A percentile compares a stretch with the other conserved stretches of the same genome.
Evolutionary conservation across 805 yeast genomes (phyloP).

Genomic region (Myxozyma lipomycoides): DNA sequence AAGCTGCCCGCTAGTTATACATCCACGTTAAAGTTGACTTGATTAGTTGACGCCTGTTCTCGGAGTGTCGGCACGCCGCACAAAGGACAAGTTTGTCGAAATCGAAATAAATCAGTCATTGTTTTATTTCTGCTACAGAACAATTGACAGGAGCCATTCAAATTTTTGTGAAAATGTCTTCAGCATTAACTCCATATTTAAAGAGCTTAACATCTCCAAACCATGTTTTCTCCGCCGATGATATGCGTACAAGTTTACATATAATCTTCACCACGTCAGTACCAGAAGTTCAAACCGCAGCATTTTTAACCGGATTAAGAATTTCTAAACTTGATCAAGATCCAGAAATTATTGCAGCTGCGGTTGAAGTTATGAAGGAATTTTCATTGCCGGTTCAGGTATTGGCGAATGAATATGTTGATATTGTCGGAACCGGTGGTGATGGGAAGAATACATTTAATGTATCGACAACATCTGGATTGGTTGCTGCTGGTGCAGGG

Average conservation of each 20-base stretch:
- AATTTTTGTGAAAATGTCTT: too few species aligned
- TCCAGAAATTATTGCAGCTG: constrained; percentile 78
- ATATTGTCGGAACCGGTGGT: constrained; percentile 98
- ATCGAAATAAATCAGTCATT: too few species aligned
- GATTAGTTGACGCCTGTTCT: too few species aligned
- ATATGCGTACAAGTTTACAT: constrained; percentile 59
- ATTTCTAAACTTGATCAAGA: constrained; percentile 72
- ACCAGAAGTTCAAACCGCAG: constrained; percentile 64
- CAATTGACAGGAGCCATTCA: too few species aligned
- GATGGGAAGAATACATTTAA: constrained; percentile 97
- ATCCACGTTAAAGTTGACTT: too few species aligned
- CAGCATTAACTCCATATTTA: constrained; percentile 51
- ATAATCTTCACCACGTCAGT: constrained; percentile 58
- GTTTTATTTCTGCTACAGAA: too few species aligned
- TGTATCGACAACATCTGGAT: constrained; percentile 91
- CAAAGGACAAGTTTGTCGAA: too few species aligned
- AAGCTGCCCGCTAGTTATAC: too few species aligned
- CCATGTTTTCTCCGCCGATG: constrained; percentile 58
- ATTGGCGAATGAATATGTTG: constrained; percentile 52
- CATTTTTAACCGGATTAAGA: constrained; percentile 76
- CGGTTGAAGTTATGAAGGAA: constrained; percentile 69
- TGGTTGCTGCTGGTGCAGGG: constrained; percentile 86
- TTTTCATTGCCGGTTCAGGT: constrained; percentile 54
- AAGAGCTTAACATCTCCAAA: constrained; percentile 60
- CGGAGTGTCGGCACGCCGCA: too few species aligned